These are phyloP conservation scores for Hemileccinum rubropunctum DNA, from an alignment of 768 basidiomycete genomes.

Conservation along the genomic window DNA sequence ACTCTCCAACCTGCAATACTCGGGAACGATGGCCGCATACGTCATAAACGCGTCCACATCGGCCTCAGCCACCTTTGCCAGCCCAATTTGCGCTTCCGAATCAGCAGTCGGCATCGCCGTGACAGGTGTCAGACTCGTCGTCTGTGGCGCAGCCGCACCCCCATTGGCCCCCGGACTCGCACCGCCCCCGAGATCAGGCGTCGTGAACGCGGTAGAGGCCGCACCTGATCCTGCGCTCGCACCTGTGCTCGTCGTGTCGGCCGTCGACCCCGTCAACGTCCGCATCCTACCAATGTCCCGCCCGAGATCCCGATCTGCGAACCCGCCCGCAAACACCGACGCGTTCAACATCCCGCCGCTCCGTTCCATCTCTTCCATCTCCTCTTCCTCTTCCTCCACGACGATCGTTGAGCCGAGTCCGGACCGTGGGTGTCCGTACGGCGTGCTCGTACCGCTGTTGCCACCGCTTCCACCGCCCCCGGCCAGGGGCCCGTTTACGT, in stretches of 20 bases:
- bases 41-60: slow-evolving; percentile 84
- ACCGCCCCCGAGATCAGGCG: slow-evolving; percentile 51
- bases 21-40: slow-evolving; percentile 82
- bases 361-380: slow-evolving; percentile 44
- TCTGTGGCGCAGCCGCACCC: slow-evolving; percentile 35
- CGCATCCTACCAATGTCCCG: slow-evolving; percentile 45
- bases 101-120: slow-evolving; percentile 70
- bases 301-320: slow-evolving; percentile 41
- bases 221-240: slow-evolving; percentile 33
- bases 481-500: slow-evolving; percentile 43
- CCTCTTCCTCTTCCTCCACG: slow-evolving; percentile 78
- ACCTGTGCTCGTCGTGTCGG: slow-evolving; percentile 19
- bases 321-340: slow-evolving; percentile 35
- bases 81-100: slow-evolving; percentile 68
- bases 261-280: slow-evolving; percentile 51
- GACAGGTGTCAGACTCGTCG: slow-evolving; percentile 66
- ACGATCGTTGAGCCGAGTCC: slow-evolving; percentile 53
- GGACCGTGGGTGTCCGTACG: slow-evolving; percentile 52
- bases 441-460: slow-evolving; percentile 68
- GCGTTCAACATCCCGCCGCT: slow-evolving; percentile 32
- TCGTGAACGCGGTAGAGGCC: slow-evolving; percentile 55
- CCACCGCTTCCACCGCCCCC: slow-evolving; percentile 44
- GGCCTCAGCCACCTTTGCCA: slow-evolving; percentile 80
- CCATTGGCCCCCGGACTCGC: slow-evolving; percentile 30
- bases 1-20: slow-evolving; percentile 76